Evolutionary conservation across 495 filamentous ascomycete genomes (phyloP).

Genomic region (Talaromyces thailandensis): DNA sequence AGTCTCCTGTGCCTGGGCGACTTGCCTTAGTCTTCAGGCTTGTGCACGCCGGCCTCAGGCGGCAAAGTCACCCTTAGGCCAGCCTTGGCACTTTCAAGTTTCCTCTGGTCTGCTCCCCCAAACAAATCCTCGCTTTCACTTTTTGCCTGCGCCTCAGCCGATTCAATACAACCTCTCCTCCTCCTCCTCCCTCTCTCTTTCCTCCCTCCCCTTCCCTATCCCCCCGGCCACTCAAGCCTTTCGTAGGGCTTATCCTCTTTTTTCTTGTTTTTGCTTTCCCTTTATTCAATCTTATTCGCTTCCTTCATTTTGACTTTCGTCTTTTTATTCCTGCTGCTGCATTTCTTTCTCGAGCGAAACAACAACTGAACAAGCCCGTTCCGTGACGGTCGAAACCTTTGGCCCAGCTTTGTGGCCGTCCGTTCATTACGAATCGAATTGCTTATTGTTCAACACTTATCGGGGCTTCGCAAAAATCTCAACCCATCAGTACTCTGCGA

Average conservation of each 20-base stretch:
- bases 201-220: constrained; percentile 34
- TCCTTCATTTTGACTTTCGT: constrained; percentile 2
- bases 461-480: neutral
- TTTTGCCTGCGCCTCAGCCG: constrained; percentile 10
- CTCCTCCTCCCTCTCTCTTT: constrained; percentile 40
- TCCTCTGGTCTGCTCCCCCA: constrained; percentile 8
- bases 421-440: constrained; percentile 28
- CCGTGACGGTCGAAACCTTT: constrained; percentile 1
- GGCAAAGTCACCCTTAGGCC: neutral
- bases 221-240: constrained; percentile 17
- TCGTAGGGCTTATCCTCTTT: constrained; percentile 19
- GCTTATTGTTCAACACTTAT: constrained; percentile 6
- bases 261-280: constrained; percentile 29
- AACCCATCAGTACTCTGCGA: neutral
- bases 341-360: constrained; percentile 11
- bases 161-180: constrained; percentile 2
- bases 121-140: constrained; percentile 6
- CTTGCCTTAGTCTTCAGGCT: neutral
- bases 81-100: constrained; percentile 10
- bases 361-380: neutral
- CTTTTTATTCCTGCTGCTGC: neutral
- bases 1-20: constrained; percentile 1
- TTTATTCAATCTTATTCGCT: constrained; percentile 8
- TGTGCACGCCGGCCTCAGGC: neutral
- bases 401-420: constrained; percentile 40